Evolutionary conservation across 768 basidiomycete species (phyloP).

Genomic region (Boletus barrowsii): DNA sequence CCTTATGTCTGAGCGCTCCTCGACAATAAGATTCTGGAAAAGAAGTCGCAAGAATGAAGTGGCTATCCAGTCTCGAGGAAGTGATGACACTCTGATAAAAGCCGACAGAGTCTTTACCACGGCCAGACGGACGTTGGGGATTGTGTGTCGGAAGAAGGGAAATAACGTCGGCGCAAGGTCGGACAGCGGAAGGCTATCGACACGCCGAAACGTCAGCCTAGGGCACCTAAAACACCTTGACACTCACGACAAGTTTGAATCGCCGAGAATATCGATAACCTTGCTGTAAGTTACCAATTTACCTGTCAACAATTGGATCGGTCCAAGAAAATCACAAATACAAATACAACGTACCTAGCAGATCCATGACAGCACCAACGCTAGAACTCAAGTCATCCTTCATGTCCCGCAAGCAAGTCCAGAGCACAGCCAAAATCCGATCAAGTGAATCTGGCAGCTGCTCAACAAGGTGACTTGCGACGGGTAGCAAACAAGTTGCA

Average conservation of each 20-base stretch:
- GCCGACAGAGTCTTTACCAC: conserved; percentile 86
- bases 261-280: conserved; percentile 74
- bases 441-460: conserved; percentile 70
- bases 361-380: conserved; percentile 95
- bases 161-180: conserved; percentile 83
- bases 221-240: background rate
- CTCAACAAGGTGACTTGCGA: conserved; percentile 77
- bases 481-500: conserved; percentile 85
- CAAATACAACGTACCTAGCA: conserved; percentile 61
- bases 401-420: conserved; percentile 88
- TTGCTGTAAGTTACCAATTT: conserved; percentile 76
- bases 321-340: background rate
- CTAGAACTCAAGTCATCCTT: conserved; percentile 97
- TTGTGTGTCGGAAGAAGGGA: conserved; percentile 97
- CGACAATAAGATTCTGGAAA: conserved; percentile 91
- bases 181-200: conserved; percentile 68
- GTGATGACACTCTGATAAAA: conserved; percentile 75
- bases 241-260: conserved; percentile 68
- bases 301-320: conserved; percentile 42
- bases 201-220: conserved; percentile 2
- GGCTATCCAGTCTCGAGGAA: conserved; percentile 79
- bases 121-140: conserved; percentile 86
- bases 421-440: conserved; percentile 77
- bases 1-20: conserved; percentile 85
- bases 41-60: conserved; percentile 76